These are phyloP conservation scores for Chlamydomonas sp. DNA, from an alignment of 139 green algal species.

Conservation along the genomic window DNA sequence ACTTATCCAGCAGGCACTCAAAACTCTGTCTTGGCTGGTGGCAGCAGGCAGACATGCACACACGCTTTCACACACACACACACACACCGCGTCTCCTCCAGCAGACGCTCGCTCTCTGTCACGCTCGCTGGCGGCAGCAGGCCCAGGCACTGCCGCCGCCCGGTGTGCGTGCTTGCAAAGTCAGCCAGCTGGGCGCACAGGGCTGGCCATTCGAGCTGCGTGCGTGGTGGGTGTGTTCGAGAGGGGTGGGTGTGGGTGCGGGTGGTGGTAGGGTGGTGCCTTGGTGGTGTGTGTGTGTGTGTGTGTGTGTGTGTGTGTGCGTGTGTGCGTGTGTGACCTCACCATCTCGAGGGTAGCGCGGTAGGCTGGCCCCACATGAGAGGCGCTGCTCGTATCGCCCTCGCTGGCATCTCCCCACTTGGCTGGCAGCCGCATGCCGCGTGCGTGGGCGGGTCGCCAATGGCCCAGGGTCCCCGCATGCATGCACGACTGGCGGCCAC, in stretches of 20 bases:
- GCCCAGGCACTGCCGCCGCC: constrained; percentile 34
- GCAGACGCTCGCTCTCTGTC: constrained; percentile 23
- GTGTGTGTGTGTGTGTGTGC: too few species aligned
- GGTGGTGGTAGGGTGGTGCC: not conserved
- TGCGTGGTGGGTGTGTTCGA: constrained; percentile 30
- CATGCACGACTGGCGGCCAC: too few species aligned
- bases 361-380: too few species aligned
- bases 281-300: not conserved
- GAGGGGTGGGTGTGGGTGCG: not conserved
- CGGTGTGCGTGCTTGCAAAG: constrained; percentile 60
- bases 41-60: not conserved
- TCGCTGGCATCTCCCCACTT: too few species aligned
- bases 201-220: constrained; percentile 55
- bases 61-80: not conserved
- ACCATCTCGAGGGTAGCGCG: too few species aligned
- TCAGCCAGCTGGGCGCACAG: constrained; percentile 57
- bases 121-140: constrained; percentile 30
- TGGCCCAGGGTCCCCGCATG: too few species aligned
- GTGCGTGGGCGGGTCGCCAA: too few species aligned
- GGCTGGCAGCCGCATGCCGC: too few species aligned
- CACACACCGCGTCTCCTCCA: constrained; percentile 50
- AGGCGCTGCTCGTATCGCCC: too few species aligned
- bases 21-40: not conserved
- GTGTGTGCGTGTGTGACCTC: too few species aligned
- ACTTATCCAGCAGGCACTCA: too few species aligned